These are phyloP conservation scores for Hyphopichia khmerensis DNA, from an alignment of 1,139 yeast genomes.

Conservation along the genomic window DNA sequence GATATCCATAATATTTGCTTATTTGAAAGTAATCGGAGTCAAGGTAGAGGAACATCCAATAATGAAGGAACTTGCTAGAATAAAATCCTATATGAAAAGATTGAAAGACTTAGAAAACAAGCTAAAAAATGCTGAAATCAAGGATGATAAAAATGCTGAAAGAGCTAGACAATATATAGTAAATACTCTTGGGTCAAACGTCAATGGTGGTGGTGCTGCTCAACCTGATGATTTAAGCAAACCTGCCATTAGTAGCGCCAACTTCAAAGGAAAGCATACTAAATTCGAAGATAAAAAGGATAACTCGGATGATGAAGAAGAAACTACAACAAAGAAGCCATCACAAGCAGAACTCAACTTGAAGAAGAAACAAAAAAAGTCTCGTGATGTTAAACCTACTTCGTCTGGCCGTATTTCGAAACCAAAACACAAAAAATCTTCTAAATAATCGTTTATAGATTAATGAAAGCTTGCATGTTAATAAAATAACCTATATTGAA, in stretches of 20 bases:
- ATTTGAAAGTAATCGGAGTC: slow-evolving; percentile 59
- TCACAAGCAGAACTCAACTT: background rate
- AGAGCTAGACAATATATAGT: slow-evolving; percentile 45
- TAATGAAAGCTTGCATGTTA: background rate
- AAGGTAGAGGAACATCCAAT: slow-evolving; percentile 61
- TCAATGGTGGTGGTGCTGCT: slow-evolving; percentile 30
- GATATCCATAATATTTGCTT: slow-evolving; percentile 51
- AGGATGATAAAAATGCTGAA: slow-evolving; percentile 24
- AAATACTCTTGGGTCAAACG: slow-evolving; percentile 41
- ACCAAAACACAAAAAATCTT: slow-evolving; percentile 3
- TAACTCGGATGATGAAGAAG: background rate
- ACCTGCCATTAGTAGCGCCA: slow-evolving; percentile 60
- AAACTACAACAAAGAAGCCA: background rate
- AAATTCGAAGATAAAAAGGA: slow-evolving; percentile 38
- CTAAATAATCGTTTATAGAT: background rate
- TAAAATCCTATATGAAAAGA: slow-evolving; percentile 67
- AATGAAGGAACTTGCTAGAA: slow-evolving; percentile 67
- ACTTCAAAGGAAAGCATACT: slow-evolving; percentile 61
- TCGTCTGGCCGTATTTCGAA: slow-evolving; percentile 6
- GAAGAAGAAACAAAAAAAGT: background rate
- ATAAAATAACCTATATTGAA: too few species aligned
- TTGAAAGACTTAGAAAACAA: slow-evolving; percentile 44
- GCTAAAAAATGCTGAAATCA: slow-evolving; percentile 15
- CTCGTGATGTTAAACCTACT: slow-evolving; percentile 2
- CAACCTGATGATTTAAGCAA: slow-evolving; percentile 21